Base-by-base conservation (phyloP, 73 alveolate species). In the Paramecium tetraurelia region DNA sequence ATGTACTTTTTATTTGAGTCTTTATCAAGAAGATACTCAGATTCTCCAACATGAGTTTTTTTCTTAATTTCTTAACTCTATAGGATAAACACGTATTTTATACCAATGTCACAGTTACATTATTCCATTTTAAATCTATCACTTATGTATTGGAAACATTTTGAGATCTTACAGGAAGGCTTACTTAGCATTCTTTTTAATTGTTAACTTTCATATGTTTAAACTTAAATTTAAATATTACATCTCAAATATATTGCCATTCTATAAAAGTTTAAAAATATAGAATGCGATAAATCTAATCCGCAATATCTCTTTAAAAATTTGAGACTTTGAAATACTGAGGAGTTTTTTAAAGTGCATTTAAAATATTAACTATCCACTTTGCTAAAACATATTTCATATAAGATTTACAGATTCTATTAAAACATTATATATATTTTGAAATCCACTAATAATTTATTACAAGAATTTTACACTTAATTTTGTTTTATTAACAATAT, bases 81-180 rank as follows among this genome's bases (percentile, higher is more conserved):
- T 31, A 36, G 0, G 8, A 12, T 35, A 72, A 16, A 3, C 5
- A 36, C 9, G 7, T 20, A 63, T 2, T 24, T 59, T 40, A 48
- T 63, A 63, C 84, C 27, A 72, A 14, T 5, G 46, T 43, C 59
- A 72, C 86, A 33, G 59, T 36, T 16, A 72, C 33, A 18, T 72
- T 72, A 36, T 72, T 72, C 86, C 86, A 72, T 36, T 36, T 40
- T 38, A 72, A 36, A 72, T 72, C 86, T 33, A 72, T 72, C 36
- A 18, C 46, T 38, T 72, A 14, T 12, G 59, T 31, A 36, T 72
- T 40, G 35, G 86, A 40, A 72, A 72, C n/a, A 72, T 40, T 35
- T 36, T 72, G 20, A 35, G 84, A 27, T 63, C 84, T 63, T 63
- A 27, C 3, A 11, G 84, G 84, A 10, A 63, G 46, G 24, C 29